Evolutionary conservation across 345 rosid species (phyloP).

Genomic region (Microthlaspi erraticum): DNA sequence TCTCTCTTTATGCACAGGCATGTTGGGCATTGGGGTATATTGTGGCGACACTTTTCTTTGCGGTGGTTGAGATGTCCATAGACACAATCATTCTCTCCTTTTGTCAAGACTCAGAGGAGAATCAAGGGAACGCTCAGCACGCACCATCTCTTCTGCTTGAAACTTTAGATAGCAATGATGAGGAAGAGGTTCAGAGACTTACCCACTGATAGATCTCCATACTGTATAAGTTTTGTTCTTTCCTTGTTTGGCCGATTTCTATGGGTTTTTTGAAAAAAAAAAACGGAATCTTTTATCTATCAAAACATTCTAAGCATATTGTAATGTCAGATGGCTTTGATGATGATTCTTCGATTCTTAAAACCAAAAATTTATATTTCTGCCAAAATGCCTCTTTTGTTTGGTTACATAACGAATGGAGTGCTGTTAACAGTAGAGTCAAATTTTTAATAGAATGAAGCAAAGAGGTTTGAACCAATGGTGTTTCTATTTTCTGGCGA

Average conservation of each 20-base stretch:
- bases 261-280: conserved; percentile 29
- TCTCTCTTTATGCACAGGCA: conserved; percentile 53
- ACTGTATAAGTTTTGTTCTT: conserved; percentile 45
- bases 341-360: conserved; percentile 33
- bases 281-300: conserved; percentile 11
- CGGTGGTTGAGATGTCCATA: conserved; percentile 95
- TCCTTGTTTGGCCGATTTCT: conserved; percentile 27
- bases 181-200: conserved; percentile 47
- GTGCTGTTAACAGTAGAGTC: conserved; percentile 12
- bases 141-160: conserved; percentile 94
- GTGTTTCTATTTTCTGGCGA: conserved; percentile 47
- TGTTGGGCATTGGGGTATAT: conserved; percentile 93
- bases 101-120: conserved; percentile 98
- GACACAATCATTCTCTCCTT: conserved; percentile 94
- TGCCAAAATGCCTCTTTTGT: conserved; percentile 30
- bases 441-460: background rate
- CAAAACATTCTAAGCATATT: conserved; percentile 42
- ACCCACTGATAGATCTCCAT: conserved; percentile 40
- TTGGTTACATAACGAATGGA: conserved; percentile 27
- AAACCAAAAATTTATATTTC: conserved; percentile 37
- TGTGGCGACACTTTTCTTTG: conserved; percentile 95
- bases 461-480: conserved; percentile 14
- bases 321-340: conserved; percentile 42
- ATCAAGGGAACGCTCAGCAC: conserved; percentile 94
- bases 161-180: conserved; percentile 58